These are phyloP conservation scores for Fusarium sp. DNA, from an alignment of 2,329 filamentous ascomycete species.

Conservation along the genomic window DNA sequence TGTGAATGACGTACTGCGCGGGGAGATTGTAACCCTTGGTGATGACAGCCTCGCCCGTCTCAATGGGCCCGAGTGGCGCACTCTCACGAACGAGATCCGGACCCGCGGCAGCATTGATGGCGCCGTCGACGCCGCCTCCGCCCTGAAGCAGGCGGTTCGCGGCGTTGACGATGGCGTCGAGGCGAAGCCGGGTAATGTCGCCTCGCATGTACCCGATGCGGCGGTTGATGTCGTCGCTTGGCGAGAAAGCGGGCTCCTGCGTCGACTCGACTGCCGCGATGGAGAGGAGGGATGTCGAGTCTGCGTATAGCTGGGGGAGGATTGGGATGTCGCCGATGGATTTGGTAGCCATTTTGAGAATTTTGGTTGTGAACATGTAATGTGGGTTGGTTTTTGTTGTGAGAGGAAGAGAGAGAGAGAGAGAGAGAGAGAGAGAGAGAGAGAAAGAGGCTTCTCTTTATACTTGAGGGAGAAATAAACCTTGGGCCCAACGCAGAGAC, in stretches of 20 bases:
- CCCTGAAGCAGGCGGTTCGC: constrained; percentile 83
- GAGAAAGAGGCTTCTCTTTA: background rate
- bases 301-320: constrained; percentile 70
- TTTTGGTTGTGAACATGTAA: constrained; percentile 35
- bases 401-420: background rate
- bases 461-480: background rate
- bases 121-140: constrained; percentile 90
- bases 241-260: constrained; percentile 13
- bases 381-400: background rate
- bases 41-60: constrained; percentile 83
- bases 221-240: constrained; percentile 70
- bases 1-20: constrained; percentile 83
- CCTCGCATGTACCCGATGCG: constrained; percentile 76
- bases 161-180: constrained; percentile 92
- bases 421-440: no score
- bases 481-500: background rate
- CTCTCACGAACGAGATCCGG: constrained; percentile 76
- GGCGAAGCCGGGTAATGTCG: constrained; percentile 83
- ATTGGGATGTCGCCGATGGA: constrained; percentile 68
- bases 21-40: constrained; percentile 82
- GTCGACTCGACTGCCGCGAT: background rate
- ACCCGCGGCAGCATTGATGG: constrained; percentile 88
- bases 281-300: constrained; percentile 28
- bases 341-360: constrained; percentile 42
- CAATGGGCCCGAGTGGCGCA: constrained; percentile 74